Evolutionary conservation across 441 rosid species (phyloP).

Genomic region (Theobroma grandiflorum): DNA sequence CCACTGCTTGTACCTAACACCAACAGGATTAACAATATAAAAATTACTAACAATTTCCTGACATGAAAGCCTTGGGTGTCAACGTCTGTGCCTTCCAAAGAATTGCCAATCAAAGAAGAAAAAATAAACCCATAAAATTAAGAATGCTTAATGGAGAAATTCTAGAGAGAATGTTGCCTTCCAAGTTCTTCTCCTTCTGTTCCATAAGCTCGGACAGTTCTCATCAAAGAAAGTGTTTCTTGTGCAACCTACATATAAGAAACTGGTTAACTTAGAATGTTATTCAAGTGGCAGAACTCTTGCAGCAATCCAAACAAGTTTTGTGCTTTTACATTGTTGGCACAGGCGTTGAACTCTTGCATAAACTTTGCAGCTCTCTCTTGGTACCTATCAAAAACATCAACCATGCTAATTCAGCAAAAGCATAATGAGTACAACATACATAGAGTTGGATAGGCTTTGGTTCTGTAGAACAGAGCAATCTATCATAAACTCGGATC

Average conservation of each 20-base stretch:
- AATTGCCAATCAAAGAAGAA: conserved; percentile 7
- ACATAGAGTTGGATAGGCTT: neutral
- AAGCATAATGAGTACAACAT: neutral
- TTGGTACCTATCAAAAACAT: conserved; percentile 52
- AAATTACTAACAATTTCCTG: neutral
- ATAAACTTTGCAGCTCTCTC: conserved; percentile 59
- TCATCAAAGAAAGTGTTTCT: conserved; percentile 57
- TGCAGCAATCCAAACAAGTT: conserved; percentile 14
- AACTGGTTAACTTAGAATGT: conserved; percentile 21
- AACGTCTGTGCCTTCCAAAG: neutral
- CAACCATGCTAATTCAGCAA: neutral
- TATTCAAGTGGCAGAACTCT: conserved; percentile 21
- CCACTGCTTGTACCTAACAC: conserved; percentile 55
- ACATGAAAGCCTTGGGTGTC: conserved; percentile 10
- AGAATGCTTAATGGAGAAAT: conserved; percentile 25
- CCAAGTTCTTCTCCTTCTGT: conserved; percentile 56
- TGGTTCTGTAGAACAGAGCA: neutral
- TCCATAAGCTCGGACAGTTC: conserved; percentile 54
- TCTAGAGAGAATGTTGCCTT: conserved; percentile 49
- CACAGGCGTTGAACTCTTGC: conserved; percentile 56
- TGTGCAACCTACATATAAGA: conserved; percentile 51
- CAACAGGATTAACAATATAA: conserved; percentile 26
- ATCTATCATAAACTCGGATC: neutral
- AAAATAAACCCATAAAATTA: conserved; percentile 4
- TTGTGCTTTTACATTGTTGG: conserved; percentile 47